Evolutionary conservation across 495 filamentous ascomycete species (phyloP).

Genomic region (Penicillium dipodomyicola): DNA sequence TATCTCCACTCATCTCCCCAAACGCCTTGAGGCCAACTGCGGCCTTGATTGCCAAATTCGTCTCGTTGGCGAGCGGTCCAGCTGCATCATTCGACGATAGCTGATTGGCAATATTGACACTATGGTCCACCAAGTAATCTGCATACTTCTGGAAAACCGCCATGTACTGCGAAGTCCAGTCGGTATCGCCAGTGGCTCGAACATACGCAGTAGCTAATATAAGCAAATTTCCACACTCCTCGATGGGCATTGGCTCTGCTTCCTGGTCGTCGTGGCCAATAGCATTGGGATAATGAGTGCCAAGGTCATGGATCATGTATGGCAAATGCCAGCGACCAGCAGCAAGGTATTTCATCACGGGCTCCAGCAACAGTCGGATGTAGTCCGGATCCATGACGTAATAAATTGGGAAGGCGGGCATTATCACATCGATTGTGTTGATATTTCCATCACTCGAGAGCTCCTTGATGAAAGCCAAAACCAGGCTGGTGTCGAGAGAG

Average conservation of each 20-base stretch:
- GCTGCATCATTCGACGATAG: slow-evolving; percentile 56
- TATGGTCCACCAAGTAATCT: slow-evolving; percentile 51
- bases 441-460: slow-evolving; percentile 52
- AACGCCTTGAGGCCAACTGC: slow-evolving; percentile 54
- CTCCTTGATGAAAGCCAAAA: slow-evolving; percentile 53
- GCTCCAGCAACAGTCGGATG: slow-evolving; percentile 49
- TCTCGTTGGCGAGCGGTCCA: slow-evolving; percentile 51
- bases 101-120: slow-evolving; percentile 49
- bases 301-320: slow-evolving; percentile 49
- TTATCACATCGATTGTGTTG: slow-evolving; percentile 54
- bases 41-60: slow-evolving; percentile 57
- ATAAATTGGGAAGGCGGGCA: slow-evolving; percentile 50
- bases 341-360: slow-evolving; percentile 49
- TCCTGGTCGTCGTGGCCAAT: slow-evolving; percentile 47
- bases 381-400: slow-evolving; percentile 49
- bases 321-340: slow-evolving; percentile 42
- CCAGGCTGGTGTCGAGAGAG: slow-evolving; percentile 41
- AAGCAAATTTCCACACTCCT: slow-evolving; percentile 49
- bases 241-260: slow-evolving; percentile 48
- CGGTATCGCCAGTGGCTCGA: slow-evolving; percentile 39
- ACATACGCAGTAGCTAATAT: slow-evolving; percentile 44
- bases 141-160: slow-evolving; percentile 44
- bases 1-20: slow-evolving; percentile 39
- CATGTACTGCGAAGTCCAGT: slow-evolving; percentile 37
- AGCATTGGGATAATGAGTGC: slow-evolving; percentile 47